Base-by-base conservation (phyloP, 2,329 filamentous ascomycete genomes). In the Fusarium robinianum region DNA sequence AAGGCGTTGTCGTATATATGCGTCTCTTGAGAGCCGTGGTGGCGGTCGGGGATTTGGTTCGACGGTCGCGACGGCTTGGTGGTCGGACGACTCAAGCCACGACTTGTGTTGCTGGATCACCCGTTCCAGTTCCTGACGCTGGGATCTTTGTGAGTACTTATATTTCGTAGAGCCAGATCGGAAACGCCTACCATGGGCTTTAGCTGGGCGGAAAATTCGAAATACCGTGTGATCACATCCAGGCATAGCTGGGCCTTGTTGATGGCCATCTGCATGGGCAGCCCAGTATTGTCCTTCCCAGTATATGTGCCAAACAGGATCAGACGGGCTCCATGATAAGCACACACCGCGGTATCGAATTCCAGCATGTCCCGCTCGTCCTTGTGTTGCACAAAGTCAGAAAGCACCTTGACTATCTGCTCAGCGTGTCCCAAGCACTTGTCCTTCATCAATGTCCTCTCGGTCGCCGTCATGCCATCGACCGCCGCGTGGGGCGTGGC, bases 261-360 rank as follows among this genome's bases (percentile, higher is more conserved):
- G 22, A 62, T 62, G 5, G 59, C 58, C 49, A 57, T 59, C 24
- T 62, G 58, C 57, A 62, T 62, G 2, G 51, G 53, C 5, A 58
- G 19, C 0, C 59, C 59, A 2, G 55, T 60, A 10, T 62, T 62
- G 14, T 62, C 51, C 15, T 43, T 46, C 1, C 58, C 51, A 0
- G 57, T 62, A 14, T 62, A 62, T 2, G 57, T 50, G 0, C 59
- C 59, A 25, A 70, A 72, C 11, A 72, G 53, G 1, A 72, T 58
- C 2, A 73, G 55, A 1, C 70, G 63, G 1, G 69, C 65, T 4
- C 66, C 64, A 23, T 74, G 70, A 18, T 73, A 74, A 1, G 67
- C 70, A 24, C 71, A 73, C 2, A 74, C 69, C 5, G 71, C 71
- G 0, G 64, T 65, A 29, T 73, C 71, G 21, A 69, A 66, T 37